phyloP scores from a whole-genome alignment of 2,329 filamentous ascomycete genomes.

The Chlorencoelia australis region DNA sequence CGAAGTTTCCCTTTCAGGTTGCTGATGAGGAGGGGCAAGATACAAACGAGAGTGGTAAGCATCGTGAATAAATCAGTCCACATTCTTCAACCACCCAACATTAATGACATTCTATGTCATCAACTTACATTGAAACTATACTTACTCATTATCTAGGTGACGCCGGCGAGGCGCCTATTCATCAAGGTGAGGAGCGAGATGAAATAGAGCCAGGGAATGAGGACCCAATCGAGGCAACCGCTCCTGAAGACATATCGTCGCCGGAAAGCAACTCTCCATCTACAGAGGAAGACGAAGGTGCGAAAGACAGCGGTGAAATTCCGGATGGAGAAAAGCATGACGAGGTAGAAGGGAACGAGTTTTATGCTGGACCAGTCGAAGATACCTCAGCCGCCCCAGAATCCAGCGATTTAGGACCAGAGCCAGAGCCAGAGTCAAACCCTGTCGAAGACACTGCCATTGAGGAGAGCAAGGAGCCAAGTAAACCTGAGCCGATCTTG shows the following conservation, averaged over 20 bases:
- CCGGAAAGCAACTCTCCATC: background rate
- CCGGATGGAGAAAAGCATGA: no score
- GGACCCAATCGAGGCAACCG: background rate
- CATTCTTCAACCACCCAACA: background rate
- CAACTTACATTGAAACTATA: no score
- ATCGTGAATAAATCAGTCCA: background rate
- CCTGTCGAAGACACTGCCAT: background rate
- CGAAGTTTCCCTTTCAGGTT: slow-evolving; percentile 10
- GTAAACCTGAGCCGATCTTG: background rate
- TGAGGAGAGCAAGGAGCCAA: background rate
- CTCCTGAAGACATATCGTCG: background rate
- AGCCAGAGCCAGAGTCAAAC: background rate
- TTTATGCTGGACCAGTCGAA: no score
- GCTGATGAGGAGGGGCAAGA: background rate
- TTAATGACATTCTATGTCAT: no score
- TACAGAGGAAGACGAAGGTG: background rate
- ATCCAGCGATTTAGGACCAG: background rate
- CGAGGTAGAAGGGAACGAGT: no score
- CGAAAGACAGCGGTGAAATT: background rate
- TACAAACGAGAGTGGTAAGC: background rate
- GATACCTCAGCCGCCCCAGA: no score
- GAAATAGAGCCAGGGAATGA: background rate
- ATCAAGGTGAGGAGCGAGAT: background rate
- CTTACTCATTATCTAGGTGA: slow-evolving; percentile 1
- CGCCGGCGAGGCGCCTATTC: background rate